Evolutionary conservation across 768 basidiomycete species (phyloP), one percentile per base, ranked within the genome.

Genomic region (Jaapia argillacea): DNA sequence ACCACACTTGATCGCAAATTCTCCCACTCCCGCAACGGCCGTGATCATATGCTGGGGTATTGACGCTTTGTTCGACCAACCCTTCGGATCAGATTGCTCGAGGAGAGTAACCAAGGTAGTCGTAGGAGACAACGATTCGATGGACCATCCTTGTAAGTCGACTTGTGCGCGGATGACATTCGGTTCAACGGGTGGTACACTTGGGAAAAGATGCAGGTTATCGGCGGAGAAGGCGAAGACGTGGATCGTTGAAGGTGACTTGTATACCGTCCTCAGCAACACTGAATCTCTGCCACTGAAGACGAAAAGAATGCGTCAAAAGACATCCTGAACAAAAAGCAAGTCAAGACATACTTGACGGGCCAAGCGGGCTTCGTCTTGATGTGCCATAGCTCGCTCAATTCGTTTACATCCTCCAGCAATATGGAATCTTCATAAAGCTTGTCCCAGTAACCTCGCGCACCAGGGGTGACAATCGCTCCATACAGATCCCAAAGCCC

Each of bases 61-160:
- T 10, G 87, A 86, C 0, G 81, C 79, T 61, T 97, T 98, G 64
- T 88, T 91, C 4, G 89, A 81, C 93, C 94, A 97, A 37, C 92
- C 92, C 61, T 93, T 89, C 4, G 92, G 92, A 59, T 99, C 94
- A 7, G 89, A 92, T 61, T 98, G 96, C 55, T 98, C 94, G 4
- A 99, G 74, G 1, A 99, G 67, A 0, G 92, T 96, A 48, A 99
- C 78, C 7, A 87, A 77, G 0, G 93, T 96, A 2, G 96, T 98
- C 2, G 80, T 97, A 0, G 94, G 96, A 1, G 93, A 97, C 6
- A 99, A 69, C 0, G 86, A 76, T 61, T 98, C 94, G 52, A 99
- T 91, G 1, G 94, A 88, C 88, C 93, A 98, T 38, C 94, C 96
- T 64, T 91, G 92, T n/a, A 99, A 69, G 58, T 96, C 92, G n/a